Evolutionary conservation across 2,329 filamentous ascomycete species (phyloP), one percentile per base, ranked within the genome.

Genomic region (Knufia petricola): DNA sequence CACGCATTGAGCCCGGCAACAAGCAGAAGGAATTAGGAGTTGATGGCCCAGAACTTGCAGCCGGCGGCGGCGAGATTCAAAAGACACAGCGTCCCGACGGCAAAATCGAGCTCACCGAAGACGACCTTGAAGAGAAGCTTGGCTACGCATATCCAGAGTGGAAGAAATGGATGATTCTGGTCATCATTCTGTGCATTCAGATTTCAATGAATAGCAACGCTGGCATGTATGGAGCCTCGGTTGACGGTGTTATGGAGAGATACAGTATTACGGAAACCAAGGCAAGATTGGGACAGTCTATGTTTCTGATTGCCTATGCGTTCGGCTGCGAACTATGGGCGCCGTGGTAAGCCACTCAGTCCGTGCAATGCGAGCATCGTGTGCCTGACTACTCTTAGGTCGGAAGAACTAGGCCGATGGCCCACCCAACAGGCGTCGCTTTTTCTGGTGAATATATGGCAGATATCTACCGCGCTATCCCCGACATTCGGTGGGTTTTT

Each of bases 251-350:
- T 50, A 65, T 75, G 0, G 67, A 78, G 10, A 74, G 87, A 51
- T 90, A 87, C 57, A 56, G 66, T 37, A 79, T 90, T 53, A 81
- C 78, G 48, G 69, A 71, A 12, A 82, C 85, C 62, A 78, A 76
- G 7, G 84, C 82, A 2, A 76, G 84, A 48, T 73, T 79, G 38
- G 85, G 85, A 53, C 84, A 85, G 54, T 82, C 84, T 66, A 76
- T 85, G 54, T 92, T 89, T 64, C 69, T 92, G 19, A 71, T 92
- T 48, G 68, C 81, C 2, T 92, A 92, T 63, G 85, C 84, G 28
- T 87, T 92, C 61, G 86, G 87, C 15, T 90, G 87, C 61, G 86
- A 92, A 65, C 74, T 90, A 0, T 92, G 86, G 86, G 86, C 86
- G 0, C 86, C 86, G 0, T 92, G 85, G 83, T 21, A 21, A 19